Percentiles rank a stretch among this genome's conserved stretches.
These are phyloP conservation scores for Ustilago esculenta DNA, from an alignment of 1,284 basidiomycete species.

Conservation along the genomic window DNA sequence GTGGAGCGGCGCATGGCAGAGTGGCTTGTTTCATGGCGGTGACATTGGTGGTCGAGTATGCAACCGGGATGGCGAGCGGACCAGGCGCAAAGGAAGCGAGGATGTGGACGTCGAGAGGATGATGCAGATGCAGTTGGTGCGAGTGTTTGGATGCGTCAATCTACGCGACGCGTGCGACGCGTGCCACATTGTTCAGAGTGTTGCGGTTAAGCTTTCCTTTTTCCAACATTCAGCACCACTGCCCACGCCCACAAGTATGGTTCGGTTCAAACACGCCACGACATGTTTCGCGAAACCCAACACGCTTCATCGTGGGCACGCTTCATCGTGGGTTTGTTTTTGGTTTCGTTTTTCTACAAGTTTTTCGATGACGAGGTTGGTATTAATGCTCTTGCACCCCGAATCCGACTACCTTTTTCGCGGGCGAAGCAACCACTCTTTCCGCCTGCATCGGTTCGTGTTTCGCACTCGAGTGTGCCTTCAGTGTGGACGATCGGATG, in stretches of 20 bases:
- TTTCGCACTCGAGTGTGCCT: slow-evolving; percentile 28
- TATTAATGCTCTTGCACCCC: slow-evolving; percentile 26
- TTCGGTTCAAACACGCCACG: too few species aligned
- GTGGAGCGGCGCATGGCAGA: slow-evolving; percentile 30
- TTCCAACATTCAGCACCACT: not conserved
- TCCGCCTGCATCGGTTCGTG: slow-evolving; percentile 15
- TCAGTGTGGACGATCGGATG: slow-evolving; percentile 38
- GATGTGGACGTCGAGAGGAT: too few species aligned
- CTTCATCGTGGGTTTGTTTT: too few species aligned
- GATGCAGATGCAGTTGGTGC: too few species aligned
- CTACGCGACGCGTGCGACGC: slow-evolving; percentile 20
- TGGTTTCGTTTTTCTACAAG: too few species aligned
- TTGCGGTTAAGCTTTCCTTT: slow-evolving; percentile 10
- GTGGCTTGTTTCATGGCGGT: slow-evolving; percentile 38
- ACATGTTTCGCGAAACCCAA: too few species aligned
- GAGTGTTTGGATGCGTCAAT: too few species aligned
- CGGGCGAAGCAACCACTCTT: slow-evolving; percentile 23
- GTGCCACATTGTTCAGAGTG: not conserved
- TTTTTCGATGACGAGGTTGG: too few species aligned
- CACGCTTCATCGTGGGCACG: too few species aligned
- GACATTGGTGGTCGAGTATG: slow-evolving; percentile 6
- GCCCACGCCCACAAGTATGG: too few species aligned
- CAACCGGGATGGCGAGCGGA: not conserved
- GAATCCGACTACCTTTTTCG: slow-evolving; percentile 33
- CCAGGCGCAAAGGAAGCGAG: not conserved